Base-by-base conservation (phyloP, 306 rosid species). In the Pterocarpus santalinus region DNA sequence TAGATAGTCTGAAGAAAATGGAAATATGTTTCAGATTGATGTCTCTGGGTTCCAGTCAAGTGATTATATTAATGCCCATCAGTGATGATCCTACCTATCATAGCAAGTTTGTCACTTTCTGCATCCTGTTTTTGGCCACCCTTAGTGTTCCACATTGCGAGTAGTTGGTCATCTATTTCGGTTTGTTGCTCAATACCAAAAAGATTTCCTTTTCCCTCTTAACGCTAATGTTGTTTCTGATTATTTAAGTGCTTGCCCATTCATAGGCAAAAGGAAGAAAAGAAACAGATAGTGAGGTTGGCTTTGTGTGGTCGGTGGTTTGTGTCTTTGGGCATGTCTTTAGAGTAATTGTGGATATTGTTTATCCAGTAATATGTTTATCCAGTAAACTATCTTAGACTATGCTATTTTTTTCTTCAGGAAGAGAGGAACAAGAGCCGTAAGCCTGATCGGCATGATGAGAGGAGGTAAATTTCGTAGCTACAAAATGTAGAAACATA, bases 351-450 rank as follows among this genome's bases (percentile, higher is more conserved):
- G 47, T 76, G 51, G 32, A 43, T 56, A 55, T 65, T 73, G 56
- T 55, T 28, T 67, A 32, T 66, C 60, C 44, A 11, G 47, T 73
- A 5, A 38, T 11, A 51, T 38, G 8, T 36, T 28, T n/a, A 67
- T n/a, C n/a, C n/a, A n/a, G n/a, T n/a, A n/a, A 7, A 55, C 76
- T 41, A 41, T 77, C 83, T 87, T 77, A 84, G 41, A 56, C 35
- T 79, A 60, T 81, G 84, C 68, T 84, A 79, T 69, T 82, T 80
- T 70, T 76, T 84, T 80, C 77, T 80, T 83, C 97, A 96, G 99
- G 99, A 92, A 80, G 99, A 96, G 83, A 93, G 89, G 85, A 89
- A 82, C 93, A 93, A 87, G 85, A 73, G 83, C 65, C 90, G 91
- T 80, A 92, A 90, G 90, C 82, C 81, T 79, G 97, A 90, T 60